A percentile compares a stretch with the other conserved stretches of the same genome.
Evolutionary conservation across 257 asterid species (phyloP).

Genomic region (Solanum etuberosum): DNA sequence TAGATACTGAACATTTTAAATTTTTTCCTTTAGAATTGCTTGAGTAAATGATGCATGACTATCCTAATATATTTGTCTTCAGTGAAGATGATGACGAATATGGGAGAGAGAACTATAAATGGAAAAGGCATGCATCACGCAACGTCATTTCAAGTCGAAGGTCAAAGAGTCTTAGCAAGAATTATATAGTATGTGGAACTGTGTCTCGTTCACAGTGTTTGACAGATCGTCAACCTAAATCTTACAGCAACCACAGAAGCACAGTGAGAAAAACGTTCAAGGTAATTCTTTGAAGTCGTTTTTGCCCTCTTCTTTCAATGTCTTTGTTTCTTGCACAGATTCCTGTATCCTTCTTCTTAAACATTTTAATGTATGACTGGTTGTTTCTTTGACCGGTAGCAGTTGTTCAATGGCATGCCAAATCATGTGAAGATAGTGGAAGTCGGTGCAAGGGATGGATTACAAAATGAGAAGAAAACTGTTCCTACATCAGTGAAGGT

Average conservation of each 20-base stretch:
- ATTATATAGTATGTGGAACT: conserved; percentile 29
- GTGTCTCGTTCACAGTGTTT: conserved; percentile 24
- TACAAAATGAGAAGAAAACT: conserved; percentile 71
- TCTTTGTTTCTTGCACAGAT: neutral
- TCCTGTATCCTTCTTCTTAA: neutral
- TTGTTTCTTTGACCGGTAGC: conserved; percentile 1
- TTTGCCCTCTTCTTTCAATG: neutral
- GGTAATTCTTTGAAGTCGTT: conserved; percentile 24
- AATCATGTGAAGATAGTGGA: conserved; percentile 82
- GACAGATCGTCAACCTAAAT: conserved; percentile 24
- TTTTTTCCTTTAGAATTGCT: neutral
- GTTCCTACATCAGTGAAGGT: conserved; percentile 78
- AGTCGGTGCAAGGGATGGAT: conserved; percentile 95
- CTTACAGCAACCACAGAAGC: conserved; percentile 25
- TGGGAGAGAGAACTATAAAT: conserved; percentile 34
- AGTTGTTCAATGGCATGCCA: conserved; percentile 66
- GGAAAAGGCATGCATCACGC: conserved; percentile 34
- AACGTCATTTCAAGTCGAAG: conserved; percentile 18
- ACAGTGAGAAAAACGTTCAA: conserved; percentile 28
- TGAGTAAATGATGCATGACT: neutral
- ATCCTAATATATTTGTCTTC: conserved; percentile 8
- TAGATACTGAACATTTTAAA: neutral
- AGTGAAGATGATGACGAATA: conserved; percentile 68
- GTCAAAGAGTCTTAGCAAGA: conserved; percentile 47
- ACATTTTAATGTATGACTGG: neutral